phyloP scores from a whole-genome alignment of 768 basidiomycete species.

The Terana coerulea region DNA sequence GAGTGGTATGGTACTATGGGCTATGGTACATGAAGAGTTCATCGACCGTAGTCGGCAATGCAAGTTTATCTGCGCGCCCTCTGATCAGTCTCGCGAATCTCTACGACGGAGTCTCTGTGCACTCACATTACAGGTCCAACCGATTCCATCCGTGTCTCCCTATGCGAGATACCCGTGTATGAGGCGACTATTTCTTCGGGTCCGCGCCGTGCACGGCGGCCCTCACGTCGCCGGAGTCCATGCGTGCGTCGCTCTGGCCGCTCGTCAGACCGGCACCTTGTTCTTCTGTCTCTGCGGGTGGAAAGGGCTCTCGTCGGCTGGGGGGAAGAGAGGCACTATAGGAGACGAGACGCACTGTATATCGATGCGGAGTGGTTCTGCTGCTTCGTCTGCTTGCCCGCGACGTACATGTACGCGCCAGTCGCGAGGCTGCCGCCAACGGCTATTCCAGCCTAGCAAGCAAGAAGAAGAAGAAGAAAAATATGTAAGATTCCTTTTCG shows the following conservation, averaged over 20 bases:
- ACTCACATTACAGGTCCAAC: no score
- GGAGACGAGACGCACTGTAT: slow-evolving; percentile 10
- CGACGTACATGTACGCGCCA: slow-evolving; percentile 13
- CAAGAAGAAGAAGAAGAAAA: no score
- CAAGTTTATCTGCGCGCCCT: no score
- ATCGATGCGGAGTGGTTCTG: slow-evolving; percentile 11
- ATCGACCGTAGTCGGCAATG: no score
- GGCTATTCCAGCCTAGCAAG: slow-evolving; percentile 3
- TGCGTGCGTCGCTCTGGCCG: slow-evolving; percentile 10
- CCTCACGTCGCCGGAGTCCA: slow-evolving; percentile 9
- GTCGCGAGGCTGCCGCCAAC: slow-evolving; percentile 10
- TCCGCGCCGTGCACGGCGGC: slow-evolving; percentile 9
- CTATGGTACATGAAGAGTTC: no score
- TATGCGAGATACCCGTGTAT: no score
- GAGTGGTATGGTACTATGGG: no score
- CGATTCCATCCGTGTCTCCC: no score
- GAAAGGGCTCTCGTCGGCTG: not conserved
- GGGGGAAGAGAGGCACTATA: not conserved
- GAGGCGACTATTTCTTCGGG: no score
- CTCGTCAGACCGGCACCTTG: slow-evolving; percentile 12
- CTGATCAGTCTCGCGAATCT: no score
- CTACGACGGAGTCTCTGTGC: no score
- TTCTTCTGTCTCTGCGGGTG: slow-evolving; percentile 7
- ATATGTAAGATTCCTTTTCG: no score
- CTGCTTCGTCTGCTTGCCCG: slow-evolving; percentile 10